phyloP scores from a whole-genome alignment of 208 protist genomes.

The Trypanosoma cruzi region DNA sequence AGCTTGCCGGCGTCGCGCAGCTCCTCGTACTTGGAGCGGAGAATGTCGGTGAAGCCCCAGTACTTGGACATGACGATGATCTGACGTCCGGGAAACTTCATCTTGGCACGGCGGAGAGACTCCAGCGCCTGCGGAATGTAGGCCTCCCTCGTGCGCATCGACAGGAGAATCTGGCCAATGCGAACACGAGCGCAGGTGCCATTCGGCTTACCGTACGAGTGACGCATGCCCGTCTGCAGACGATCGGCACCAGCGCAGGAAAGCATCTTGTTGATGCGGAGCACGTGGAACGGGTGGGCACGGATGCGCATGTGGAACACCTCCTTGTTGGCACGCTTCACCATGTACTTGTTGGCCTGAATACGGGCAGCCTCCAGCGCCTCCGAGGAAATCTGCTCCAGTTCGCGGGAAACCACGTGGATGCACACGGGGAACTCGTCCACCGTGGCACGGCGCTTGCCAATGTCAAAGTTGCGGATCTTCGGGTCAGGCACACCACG shows the following conservation, averaged over 20 bases:
- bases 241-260: slow-evolving; percentile 99
- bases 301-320: slow-evolving; percentile 99
- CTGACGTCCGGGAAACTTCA: too few species aligned
- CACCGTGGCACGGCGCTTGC: slow-evolving; percentile 95
- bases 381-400: slow-evolving; percentile 99
- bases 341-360: slow-evolving; percentile 99
- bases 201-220: too few species aligned
- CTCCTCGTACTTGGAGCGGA: too few species aligned
- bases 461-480: slow-evolving; percentile 98
- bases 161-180: too few species aligned
- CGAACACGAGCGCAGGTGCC: too few species aligned
- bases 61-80: too few species aligned
- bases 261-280: slow-evolving; percentile 99
- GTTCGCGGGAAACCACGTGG: slow-evolving; percentile 98
- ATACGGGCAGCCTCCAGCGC: slow-evolving; percentile 99
- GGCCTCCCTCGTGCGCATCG: too few species aligned
- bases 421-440: slow-evolving; percentile 98
- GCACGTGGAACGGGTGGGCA: slow-evolving; percentile 99
- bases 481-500: slow-evolving; percentile 99
- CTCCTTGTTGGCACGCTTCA: slow-evolving; percentile 98
- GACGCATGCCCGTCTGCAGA: slow-evolving; percentile 99
- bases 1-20: too few species aligned
- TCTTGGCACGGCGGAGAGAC: too few species aligned
- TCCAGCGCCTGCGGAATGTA: too few species aligned
- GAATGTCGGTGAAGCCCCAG: too few species aligned